Conservation (phyloP, 108 stramenopile species). For the Nannochloropsis granulata region DNA sequence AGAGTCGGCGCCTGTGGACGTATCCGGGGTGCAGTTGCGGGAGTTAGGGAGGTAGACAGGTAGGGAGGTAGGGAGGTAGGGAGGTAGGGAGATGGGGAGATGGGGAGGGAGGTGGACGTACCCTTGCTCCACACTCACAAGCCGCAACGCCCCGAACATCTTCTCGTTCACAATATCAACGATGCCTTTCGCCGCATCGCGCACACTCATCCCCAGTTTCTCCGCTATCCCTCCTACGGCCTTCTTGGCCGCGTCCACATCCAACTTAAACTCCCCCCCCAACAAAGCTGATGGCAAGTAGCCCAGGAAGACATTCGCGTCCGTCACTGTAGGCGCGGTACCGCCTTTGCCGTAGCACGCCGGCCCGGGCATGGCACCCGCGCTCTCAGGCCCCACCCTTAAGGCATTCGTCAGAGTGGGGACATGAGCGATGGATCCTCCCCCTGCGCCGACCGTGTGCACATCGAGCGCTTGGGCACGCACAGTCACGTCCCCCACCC, state of each 20-base stretch:
- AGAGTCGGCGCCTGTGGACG: too few species aligned
- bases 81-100: too few species aligned
- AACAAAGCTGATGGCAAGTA: background rate
- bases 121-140: background rate
- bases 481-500: background rate
- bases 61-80: too few species aligned
- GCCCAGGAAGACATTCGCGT: background rate
- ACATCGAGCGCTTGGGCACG: background rate
- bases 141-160: background rate
- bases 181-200: background rate
- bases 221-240: background rate
- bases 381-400: background rate
- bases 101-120: too few species aligned
- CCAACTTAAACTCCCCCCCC: background rate
- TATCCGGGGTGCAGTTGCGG: too few species aligned
- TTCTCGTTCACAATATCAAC: background rate
- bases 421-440: background rate
- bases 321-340: background rate
- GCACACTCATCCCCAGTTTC: background rate
- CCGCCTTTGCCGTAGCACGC: background rate
- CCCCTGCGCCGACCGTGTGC: background rate
- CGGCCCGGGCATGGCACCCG: background rate
- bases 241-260: background rate
- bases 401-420: background rate
- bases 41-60: too few species aligned